Evolutionary conservation across 106 monocot species (phyloP).

Genomic region (Gastrodia elata): DNA sequence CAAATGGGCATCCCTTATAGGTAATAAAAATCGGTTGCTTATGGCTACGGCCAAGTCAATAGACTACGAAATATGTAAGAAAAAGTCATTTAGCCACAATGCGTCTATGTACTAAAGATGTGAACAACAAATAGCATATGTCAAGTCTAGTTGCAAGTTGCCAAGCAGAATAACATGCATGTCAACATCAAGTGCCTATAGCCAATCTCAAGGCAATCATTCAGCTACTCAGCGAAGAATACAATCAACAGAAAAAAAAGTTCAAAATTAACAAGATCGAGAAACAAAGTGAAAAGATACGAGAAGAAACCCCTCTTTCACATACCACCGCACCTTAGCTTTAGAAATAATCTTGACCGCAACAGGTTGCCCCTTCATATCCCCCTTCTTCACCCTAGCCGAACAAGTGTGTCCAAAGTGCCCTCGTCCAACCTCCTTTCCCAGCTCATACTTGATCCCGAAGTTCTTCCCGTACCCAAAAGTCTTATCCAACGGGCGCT

Average conservation of each 20-base stretch:
- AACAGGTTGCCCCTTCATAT: slow-evolving; percentile 50
- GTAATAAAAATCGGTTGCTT: background rate
- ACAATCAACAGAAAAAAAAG: background rate
- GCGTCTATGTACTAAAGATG: background rate
- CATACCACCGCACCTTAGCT: slow-evolving; percentile 56
- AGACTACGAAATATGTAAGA: background rate
- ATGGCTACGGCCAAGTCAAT: background rate
- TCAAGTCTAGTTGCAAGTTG: background rate
- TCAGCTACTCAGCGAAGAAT: background rate
- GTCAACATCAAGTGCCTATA: background rate
- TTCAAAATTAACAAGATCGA: background rate
- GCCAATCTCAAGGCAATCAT: background rate
- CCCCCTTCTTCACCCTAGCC: slow-evolving; percentile 58
- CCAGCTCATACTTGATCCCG: slow-evolving; percentile 59
- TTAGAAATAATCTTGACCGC: slow-evolving; percentile 80
- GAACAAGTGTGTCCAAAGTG: slow-evolving; percentile 77
- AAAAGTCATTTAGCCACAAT: background rate
- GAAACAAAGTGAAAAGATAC: background rate
- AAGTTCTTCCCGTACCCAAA: slow-evolving; percentile 71
- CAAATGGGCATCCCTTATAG: background rate
- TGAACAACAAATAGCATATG: background rate
- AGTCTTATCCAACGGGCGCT: slow-evolving; percentile 52
- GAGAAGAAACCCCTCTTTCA: slow-evolving; percentile 9
- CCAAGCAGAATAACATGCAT: background rate
- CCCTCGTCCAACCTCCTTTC: slow-evolving; percentile 69